Evolutionary conservation across 345 rosid species (phyloP).

Genomic region (Cardamine occulta): DNA sequence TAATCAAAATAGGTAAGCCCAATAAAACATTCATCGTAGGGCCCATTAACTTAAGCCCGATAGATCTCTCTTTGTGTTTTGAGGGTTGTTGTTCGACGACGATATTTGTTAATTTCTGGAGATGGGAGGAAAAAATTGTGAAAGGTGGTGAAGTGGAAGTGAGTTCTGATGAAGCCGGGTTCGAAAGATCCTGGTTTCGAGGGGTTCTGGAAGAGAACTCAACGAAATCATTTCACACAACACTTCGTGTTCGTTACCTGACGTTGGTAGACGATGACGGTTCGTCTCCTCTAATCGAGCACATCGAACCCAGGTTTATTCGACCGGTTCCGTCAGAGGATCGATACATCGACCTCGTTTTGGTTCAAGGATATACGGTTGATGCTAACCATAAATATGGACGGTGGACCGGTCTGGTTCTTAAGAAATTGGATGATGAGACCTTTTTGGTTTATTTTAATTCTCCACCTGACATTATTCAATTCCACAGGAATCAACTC

Average conservation of each 20-base stretch:
- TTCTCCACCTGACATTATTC: constrained; percentile 54
- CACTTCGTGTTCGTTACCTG: constrained; percentile 49
- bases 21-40: not conserved
- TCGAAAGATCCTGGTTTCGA: constrained; percentile 57
- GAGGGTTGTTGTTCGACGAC: not conserved
- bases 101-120: not conserved
- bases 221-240: constrained; percentile 43
- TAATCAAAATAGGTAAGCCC: not conserved
- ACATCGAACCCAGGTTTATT: constrained; percentile 46
- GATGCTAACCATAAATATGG: constrained; percentile 50
- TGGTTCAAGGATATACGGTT: constrained; percentile 46
- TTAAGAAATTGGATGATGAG: constrained; percentile 45
- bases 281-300: constrained; percentile 44
- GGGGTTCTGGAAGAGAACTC: constrained; percentile 53
- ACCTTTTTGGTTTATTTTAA: constrained; percentile 54
- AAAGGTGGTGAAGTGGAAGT: constrained; percentile 55
- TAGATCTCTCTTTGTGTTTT: not conserved
- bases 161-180: constrained; percentile 58
- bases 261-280: constrained; percentile 48
- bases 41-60: not conserved
- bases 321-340: constrained; percentile 59
- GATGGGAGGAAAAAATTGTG: not conserved
- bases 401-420: constrained; percentile 64
- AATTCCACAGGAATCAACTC: constrained; percentile 50
- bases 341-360: not conserved